Base-by-base conservation (phyloP, 2,329 filamentous ascomycete genomes). In the Aspergillus sp. region DNA sequence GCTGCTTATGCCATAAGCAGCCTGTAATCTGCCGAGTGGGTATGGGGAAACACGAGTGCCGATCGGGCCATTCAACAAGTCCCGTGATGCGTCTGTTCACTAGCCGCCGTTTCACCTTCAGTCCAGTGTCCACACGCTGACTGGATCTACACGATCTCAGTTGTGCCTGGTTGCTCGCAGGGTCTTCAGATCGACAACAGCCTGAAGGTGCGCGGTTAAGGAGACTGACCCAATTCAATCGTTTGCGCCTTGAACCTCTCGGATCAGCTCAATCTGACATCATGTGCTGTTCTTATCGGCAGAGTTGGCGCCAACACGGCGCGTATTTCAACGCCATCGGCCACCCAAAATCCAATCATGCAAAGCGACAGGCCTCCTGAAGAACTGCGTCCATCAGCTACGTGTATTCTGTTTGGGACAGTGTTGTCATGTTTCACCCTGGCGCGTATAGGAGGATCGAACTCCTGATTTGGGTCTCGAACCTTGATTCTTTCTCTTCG, bases 381-480 rank as follows among this genome's bases (percentile, higher is more conserved):
- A 19, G 38, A 30, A 38, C 23, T 47, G 39, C 39, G 28, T 50
- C 43, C 23, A 28, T 38, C 36, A 41, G 45, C 28, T 59, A 62
- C 30, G 49, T 57, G 48, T 52, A 17, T 32, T 30, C n/a, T 28
- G n/a, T 23, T 59, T 45, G 50, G 48, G 41, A n/a, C 43, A 45
- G 65, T 65, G 56, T 60, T 60, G 60, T 62, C 49, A 57, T 39
- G 70, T 74, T 72, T 74, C 70, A 73, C 57, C 55, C 62, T 53
- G 61, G 73, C 73, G 73, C 73, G 59, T 70, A 69, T 62, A 65
- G 56, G 39, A 49, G 47, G 48, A 59, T 55, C 49, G 61, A 57
- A 65, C 63, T 63, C 60, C 39, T 60, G 45, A 30, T 50, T 50
- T 51, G 61, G 59, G 70, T 75, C 67, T 73, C 68, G 70, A 61